Base-by-base conservation (phyloP, 352 stramenopile species). In the Blastocystis sp. region DNA sequence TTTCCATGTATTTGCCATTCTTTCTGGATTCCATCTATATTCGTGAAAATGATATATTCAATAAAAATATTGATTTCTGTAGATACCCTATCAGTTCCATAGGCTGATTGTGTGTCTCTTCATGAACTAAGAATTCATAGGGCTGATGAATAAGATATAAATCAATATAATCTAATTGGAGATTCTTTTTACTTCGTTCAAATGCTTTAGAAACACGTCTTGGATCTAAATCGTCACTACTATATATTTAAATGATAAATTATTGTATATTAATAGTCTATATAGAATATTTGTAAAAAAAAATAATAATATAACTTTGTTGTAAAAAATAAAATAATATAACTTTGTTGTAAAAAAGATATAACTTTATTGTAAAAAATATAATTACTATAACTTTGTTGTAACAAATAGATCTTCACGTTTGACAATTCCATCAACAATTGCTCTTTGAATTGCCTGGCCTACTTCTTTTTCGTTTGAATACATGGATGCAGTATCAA, bases 401-500 rank as follows among this genome's bases (percentile, higher is more conserved):
- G 43, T 58, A 16, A 58, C 49, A 30, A 66, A 66, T 24, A 66
- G 25, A 41, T 66, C 56, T n/a, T 58, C 46, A 36, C 56, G 19
- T 37, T 55, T 55, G 2, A 66, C 34, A n/a, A 62, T 49, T 21
- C 39, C 35, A 23, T 62, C 52, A 0, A 58, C 24, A 25, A 65
- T 57, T n/a, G 39, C 48, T 30, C 69, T 58, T 52, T 70, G 45
- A 39, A 73, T 65, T 10, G 68, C 68, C 44, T 68, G 64, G 7
- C 74, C 74, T 36, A 80, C 68, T 32, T 70, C 55, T 34, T 71
- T 70, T 56, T 80, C 70, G 46, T 80, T 80, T 18, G 70, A 71
- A 36, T 80, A 80, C 1, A 76, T 66, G n/a, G 65, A 64, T 21
- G 72, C 72, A 62, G 71, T 78, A 66, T 80, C 74, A 45, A 80